Evolutionary conservation across 75 land plant species (phyloP), one percentile per base, ranked within the genome.

Genomic region (Selaginella moellendorffii): DNA sequence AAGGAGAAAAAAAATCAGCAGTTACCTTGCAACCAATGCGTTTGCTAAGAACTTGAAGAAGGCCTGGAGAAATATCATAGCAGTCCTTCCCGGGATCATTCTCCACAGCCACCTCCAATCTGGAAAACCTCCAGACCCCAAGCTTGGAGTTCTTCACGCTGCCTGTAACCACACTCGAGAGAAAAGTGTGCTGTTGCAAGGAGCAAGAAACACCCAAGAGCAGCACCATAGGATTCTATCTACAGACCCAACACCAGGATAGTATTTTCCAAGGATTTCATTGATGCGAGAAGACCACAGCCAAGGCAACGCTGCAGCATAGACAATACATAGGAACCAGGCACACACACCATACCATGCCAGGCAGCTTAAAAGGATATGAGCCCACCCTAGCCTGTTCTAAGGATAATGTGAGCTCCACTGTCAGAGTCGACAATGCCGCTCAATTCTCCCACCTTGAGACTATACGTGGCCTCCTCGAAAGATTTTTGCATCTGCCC

Each of bases 401-500:
- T 80, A 62, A 76, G 53, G 54, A 91, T 85, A 59, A 91, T 85
- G 73, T 91, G 97, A 28, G 73, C 85, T 8, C 97, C 97, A 53
- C 97, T 91, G 70, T 91, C 97, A 31, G 97, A 87, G 19, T 91
- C 97, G 51, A 91, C 76, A 61, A 88, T 76, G 64, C 79, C 95
- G 65, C 97, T 88, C 25, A 91, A 74, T 75, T 91, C 97, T 0
- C 93, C 97, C 53, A 88, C 80, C 27, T 79, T 82, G 18, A 91
- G 82, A 14, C 74, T 74, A 78, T 54, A 88, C 25, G 97, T 78
- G 1, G 82, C 88, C 19, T 87, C 88, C 67, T 91, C 97, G 70
- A 91, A 91, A 19, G 93, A 83, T 76, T 85, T 85, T 70, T 91
- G 97, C 97, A 91, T 87, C 79, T 83, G 83, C 1, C 89, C 89